A percentile compares a stretch with the other conserved stretches of the same genome.
These are phyloP conservation scores for Linnemannia hyalina DNA, from an alignment of 192 early-diverging fungal genomes.

Conservation along the genomic window DNA sequence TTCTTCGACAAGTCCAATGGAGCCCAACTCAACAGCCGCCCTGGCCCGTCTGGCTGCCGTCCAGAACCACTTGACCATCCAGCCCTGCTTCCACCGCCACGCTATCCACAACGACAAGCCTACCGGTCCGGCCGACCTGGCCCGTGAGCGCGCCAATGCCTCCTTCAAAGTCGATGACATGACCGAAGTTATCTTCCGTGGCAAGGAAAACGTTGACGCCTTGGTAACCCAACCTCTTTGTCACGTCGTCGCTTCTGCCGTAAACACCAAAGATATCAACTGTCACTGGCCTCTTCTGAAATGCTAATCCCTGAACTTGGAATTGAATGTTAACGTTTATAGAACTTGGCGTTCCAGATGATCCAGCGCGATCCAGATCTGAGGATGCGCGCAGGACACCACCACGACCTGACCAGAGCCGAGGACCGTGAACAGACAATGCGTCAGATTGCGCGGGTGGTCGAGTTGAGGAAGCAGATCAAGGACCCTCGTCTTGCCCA, in stretches of 20 bases:
- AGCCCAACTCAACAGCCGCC: slow-evolving; percentile 23
- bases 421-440: slow-evolving; percentile 68
- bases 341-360: slow-evolving; percentile 58
- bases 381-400: slow-evolving; percentile 51
- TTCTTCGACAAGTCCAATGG: slow-evolving; percentile 6
- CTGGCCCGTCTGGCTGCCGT: slow-evolving; percentile 44
- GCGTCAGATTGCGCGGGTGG: slow-evolving; percentile 60
- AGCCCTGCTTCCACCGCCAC: slow-evolving; percentile 41
- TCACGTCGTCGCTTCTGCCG: neutral
- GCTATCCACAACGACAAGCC: slow-evolving; percentile 45
- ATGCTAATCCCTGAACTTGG: too few species aligned
- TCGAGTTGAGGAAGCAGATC: slow-evolving; percentile 33
- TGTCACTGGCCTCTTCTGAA: too few species aligned
- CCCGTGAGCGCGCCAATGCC: slow-evolving; percentile 63
- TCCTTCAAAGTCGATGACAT: slow-evolving; percentile 63
- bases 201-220: slow-evolving; percentile 57
- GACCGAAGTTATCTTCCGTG: slow-evolving; percentile 56
- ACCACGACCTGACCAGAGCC: slow-evolving; percentile 56
- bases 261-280: too few species aligned
- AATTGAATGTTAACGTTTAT: neutral
- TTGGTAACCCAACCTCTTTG: slow-evolving; percentile 35
- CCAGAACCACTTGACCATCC: slow-evolving; percentile 49
- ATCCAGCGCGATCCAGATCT: slow-evolving; percentile 67
- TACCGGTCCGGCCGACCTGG: slow-evolving; percentile 62
- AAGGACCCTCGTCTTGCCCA: slow-evolving; percentile 43